Percentiles rank a stretch among this genome's conserved stretches.
phyloP scores from a whole-genome alignment of 169 alveolate genomes.

The Babesia sp. region DNA sequence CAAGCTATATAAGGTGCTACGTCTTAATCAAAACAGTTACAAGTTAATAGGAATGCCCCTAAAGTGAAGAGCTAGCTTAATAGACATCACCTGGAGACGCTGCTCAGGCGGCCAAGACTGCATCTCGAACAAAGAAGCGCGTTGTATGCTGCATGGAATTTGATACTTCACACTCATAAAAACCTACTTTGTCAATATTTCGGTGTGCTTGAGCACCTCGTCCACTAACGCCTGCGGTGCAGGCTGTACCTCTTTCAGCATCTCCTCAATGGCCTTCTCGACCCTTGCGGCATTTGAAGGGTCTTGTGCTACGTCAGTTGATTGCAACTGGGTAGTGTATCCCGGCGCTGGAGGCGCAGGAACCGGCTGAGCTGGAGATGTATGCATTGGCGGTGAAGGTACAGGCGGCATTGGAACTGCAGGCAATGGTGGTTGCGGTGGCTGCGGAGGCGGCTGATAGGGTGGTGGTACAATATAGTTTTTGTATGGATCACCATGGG shows the following conservation, averaged over 20 bases:
- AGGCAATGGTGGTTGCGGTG: not conserved
- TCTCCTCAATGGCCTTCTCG: constrained; percentile 33
- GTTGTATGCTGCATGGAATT: constrained; percentile 52
- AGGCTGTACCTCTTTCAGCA: constrained; percentile 64
- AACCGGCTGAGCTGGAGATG: not conserved
- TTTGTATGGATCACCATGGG: too few relatives aligned
- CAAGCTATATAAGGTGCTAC: not conserved
- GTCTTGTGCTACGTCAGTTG: not conserved
- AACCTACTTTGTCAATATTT: constrained; percentile 61
- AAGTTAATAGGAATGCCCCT: constrained; percentile 62
- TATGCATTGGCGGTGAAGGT: not conserved
- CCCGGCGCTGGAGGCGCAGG: not conserved
- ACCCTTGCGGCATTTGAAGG: not conserved
- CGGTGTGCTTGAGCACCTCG: constrained; percentile 65
- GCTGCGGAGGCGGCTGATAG: not conserved
- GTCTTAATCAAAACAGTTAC: not conserved
- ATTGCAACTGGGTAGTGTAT: not conserved
- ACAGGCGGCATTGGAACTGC: not conserved
- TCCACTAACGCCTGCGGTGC: constrained; percentile 66
- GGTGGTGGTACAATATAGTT: not conserved
- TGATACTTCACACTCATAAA: not conserved
- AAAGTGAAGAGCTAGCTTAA: constrained; percentile 58
- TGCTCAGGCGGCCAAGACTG: constrained; percentile 68
- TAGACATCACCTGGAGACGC: constrained; percentile 65
- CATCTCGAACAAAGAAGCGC: constrained; percentile 64